Conservation (phyloP, 2,329 filamentous ascomycete species). For the Claviceps lovelessii region DNA sequence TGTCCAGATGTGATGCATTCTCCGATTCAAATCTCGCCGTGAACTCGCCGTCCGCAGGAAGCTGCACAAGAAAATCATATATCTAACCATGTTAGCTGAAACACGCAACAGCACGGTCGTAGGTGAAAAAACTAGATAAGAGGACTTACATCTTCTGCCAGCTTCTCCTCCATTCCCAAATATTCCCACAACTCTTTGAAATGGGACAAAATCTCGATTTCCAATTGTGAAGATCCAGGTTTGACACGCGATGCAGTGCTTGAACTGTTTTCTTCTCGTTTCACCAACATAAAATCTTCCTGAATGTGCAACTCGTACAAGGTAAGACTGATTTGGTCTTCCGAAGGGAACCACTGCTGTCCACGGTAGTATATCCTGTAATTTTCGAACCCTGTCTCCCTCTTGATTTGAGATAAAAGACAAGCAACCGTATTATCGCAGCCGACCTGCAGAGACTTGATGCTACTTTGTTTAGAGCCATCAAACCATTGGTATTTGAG, state of each 20-base stretch:
- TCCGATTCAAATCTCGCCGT: constrained; percentile 43
- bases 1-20: constrained; percentile 36
- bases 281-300: constrained; percentile 52
- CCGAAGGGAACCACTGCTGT: constrained; percentile 45
- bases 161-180: constrained; percentile 55
- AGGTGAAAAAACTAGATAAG: background rate
- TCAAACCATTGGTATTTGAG: constrained; percentile 65
- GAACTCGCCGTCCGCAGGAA: constrained; percentile 53
- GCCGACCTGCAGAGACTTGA: constrained; percentile 51
- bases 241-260: constrained; percentile 29
- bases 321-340: constrained; percentile 44
- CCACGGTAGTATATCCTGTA: constrained; percentile 61
- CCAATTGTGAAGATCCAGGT: constrained; percentile 46
- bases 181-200: constrained; percentile 76
- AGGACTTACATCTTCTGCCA: constrained; percentile 48
- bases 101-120: background rate
- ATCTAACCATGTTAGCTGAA: constrained; percentile 31
- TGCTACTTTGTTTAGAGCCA: constrained; percentile 41
- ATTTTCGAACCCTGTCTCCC: constrained; percentile 61
- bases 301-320: constrained; percentile 54
- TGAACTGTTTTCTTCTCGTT: constrained; percentile 36
- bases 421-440: constrained; percentile 56
- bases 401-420: constrained; percentile 50
- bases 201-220: constrained; percentile 66
- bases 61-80: constrained; percentile 53